Evolutionary conservation across 305 asterid genomes (phyloP).

Genomic region (Plantago lanceolata): DNA sequence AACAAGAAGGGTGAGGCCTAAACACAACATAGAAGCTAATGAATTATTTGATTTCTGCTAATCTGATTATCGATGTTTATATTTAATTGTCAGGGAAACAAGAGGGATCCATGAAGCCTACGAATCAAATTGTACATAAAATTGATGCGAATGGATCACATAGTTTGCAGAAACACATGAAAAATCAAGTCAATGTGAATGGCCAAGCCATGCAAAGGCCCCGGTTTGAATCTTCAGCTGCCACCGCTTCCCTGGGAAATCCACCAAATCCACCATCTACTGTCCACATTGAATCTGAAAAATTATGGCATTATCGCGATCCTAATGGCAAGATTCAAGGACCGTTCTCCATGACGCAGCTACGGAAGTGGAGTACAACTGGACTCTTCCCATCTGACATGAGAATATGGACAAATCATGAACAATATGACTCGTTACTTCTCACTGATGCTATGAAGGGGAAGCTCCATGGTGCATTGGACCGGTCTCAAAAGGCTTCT

Average conservation of each 20-base stretch:
- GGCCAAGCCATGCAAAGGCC: slow-evolving; percentile 41
- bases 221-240: slow-evolving; percentile 43
- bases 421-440: slow-evolving; percentile 66
- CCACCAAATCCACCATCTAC: slow-evolving; percentile 39
- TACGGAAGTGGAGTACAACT: slow-evolving; percentile 77
- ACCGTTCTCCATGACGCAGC: slow-evolving; percentile 83
- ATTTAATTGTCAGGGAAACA: slow-evolving; percentile 13
- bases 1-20: slow-evolving; percentile 34
- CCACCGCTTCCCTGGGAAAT: slow-evolving; percentile 29
- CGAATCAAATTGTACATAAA: slow-evolving; percentile 32
- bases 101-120: slow-evolving; percentile 29
- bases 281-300: slow-evolving; percentile 57
- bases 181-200: slow-evolving; percentile 30
- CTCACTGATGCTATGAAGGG: slow-evolving; percentile 63
- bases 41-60: slow-evolving; percentile 7
- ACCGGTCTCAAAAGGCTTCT: slow-evolving; percentile 34
- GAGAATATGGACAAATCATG: slow-evolving; percentile 88
- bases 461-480: slow-evolving; percentile 45
- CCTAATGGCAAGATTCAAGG: slow-evolving; percentile 90
- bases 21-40: slow-evolving; percentile 6
- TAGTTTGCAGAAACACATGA: slow-evolving; percentile 31
- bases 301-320: slow-evolving; percentile 95
- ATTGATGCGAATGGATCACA: slow-evolving; percentile 34
- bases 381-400: slow-evolving; percentile 80
- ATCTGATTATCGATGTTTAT: slow-evolving; percentile 23